Evolutionary conservation across 169 alveolate genomes (phyloP), one percentile per base, ranked within the genome.

Genomic region (Plasmodium malariae): DNA sequence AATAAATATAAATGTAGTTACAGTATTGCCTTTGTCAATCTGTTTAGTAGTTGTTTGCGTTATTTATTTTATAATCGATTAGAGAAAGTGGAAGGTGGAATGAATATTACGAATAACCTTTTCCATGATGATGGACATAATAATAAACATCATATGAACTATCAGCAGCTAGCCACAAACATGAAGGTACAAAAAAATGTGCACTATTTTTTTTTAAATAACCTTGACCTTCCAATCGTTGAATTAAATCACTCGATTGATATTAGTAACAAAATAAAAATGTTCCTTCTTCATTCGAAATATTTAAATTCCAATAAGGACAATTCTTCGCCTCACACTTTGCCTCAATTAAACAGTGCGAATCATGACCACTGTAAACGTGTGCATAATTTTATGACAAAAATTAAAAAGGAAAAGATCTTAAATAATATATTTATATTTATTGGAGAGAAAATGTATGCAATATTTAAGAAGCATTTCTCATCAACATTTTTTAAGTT

Each of bases 391-490:
- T 76, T 65, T 65, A 45, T 76, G 32, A 37, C 57, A 7, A 24
- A 73, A 14, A 48, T 24, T 26, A 45, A 76, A 83, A 67, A 34
- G 19, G 57, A 67, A 67, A 67, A 83, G 2, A 65, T 83, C 1
- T 7, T 19, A 55, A 32, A 67, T 45, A 59, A 57, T 37, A 57
- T 67, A 45, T 83, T 83, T 70, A 83, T 83, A 28, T 60, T 45
- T 83, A 83, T 49, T 49, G 91, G 71, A 11, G 91, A 40, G 30
- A 63, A 83, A 51, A 26, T 83, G 17, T 37, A 24, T 48, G 28
- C 49, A 37, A 43, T 67, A 14, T 67, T 83, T 55, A 36, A 43
- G 32, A 83, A 83, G 49, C 11, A 67, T 14, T 21, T 49, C 21
- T 14, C 36, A 26, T 63, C 71, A 1, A 32, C 40, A 19, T 65